Percentiles rank a stretch among this genome's conserved stretches.
phyloP scores from a whole-genome alignment of 2,329 filamentous ascomycete genomes.

The Sphaceloma murrayae region DNA sequence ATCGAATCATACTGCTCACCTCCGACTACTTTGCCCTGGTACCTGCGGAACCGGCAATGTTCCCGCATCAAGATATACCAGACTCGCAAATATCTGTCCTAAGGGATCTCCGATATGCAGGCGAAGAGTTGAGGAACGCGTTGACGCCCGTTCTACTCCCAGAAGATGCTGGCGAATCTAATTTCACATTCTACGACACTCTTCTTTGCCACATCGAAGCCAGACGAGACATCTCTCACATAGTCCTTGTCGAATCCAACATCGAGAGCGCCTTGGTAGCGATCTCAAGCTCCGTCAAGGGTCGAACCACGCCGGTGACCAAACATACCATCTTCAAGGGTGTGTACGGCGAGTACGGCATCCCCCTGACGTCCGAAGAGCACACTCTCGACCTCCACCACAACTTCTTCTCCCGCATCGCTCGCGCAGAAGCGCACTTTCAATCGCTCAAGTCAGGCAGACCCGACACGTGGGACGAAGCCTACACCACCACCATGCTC shows the following conservation, averaged over 20 bases:
- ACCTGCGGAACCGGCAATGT: neutral
- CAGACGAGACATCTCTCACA: constrained; percentile 2
- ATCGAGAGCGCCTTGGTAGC: neutral
- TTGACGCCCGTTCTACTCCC: constrained; percentile 9
- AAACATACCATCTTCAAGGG: constrained; percentile 7
- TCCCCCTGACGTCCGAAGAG: constrained; percentile 6
- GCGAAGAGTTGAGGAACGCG: neutral
- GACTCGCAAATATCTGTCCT: constrained; percentile 1
- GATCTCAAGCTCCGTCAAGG: neutral
- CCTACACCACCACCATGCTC: neutral
- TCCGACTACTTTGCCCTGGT: constrained; percentile 3
- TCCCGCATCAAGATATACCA: constrained; percentile 10
- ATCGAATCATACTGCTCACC: constrained; percentile 2
- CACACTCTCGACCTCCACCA: neutral
- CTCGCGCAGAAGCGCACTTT: neutral
- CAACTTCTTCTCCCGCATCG: neutral
- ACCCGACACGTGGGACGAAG: constrained; percentile 3
- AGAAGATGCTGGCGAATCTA: neutral
- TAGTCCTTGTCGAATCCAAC: constrained; percentile 3
- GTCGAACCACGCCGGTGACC: neutral
- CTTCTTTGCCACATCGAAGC: constrained; percentile 9
- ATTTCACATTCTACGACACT: constrained; percentile 5
- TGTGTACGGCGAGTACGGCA: constrained; percentile 9
- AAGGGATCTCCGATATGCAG: constrained; percentile 10
- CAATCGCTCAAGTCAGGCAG: neutral